Percentiles rank a stretch among this genome's conserved stretches.
phyloP scores from a whole-genome alignment of 371 early-diverging fungal species.

The Mortierella sp. region DNA sequence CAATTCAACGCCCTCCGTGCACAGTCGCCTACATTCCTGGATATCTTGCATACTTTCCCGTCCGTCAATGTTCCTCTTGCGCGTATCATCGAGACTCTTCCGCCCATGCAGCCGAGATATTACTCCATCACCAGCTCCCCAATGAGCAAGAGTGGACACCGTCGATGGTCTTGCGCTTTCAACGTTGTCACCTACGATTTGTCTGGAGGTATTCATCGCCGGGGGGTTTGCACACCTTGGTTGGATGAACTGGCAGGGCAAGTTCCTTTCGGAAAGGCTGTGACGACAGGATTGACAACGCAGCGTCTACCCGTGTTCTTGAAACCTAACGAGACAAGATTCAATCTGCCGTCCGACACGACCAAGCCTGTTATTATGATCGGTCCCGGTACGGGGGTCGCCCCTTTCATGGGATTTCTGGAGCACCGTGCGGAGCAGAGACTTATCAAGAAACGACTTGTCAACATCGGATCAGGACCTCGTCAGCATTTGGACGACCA shows the following conservation, averaged over 20 bases:
- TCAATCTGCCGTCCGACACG: conserved; percentile 87
- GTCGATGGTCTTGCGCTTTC: conserved; percentile 81
- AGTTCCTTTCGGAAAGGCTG: conserved; percentile 45
- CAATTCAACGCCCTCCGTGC: conserved; percentile 76
- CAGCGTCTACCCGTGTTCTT: conserved; percentile 30
- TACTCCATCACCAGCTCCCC: conserved; percentile 89
- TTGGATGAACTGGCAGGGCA: conserved; percentile 72
- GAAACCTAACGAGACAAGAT: conserved; percentile 63
- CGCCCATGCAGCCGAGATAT: conserved; percentile 87
- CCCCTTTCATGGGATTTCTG: conserved; percentile 96
- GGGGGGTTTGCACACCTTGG: conserved; percentile 89
- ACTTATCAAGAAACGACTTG: conserved; percentile 61
- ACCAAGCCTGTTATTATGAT: conserved; percentile 93
- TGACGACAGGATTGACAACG: conserved; percentile 21
- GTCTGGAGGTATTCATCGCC: conserved; percentile 62
- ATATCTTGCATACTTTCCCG: conserved; percentile 84
- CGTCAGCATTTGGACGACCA: conserved; percentile 41
- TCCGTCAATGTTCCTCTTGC: conserved; percentile 71
- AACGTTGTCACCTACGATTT: conserved; percentile 85
- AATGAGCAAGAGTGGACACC: conserved; percentile 59
- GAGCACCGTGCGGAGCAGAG: conserved; percentile 82
- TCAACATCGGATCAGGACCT: conserved; percentile 39
- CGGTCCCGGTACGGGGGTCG: conserved; percentile 99
- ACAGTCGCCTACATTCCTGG: conserved; percentile 79
- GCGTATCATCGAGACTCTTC: conserved; percentile 82